A percentile compares a stretch with the other conserved stretches of the same genome.
These are phyloP conservation scores for Penicillium soppii DNA, from an alignment of 495 filamentous ascomycete genomes.

Conservation along the genomic window DNA sequence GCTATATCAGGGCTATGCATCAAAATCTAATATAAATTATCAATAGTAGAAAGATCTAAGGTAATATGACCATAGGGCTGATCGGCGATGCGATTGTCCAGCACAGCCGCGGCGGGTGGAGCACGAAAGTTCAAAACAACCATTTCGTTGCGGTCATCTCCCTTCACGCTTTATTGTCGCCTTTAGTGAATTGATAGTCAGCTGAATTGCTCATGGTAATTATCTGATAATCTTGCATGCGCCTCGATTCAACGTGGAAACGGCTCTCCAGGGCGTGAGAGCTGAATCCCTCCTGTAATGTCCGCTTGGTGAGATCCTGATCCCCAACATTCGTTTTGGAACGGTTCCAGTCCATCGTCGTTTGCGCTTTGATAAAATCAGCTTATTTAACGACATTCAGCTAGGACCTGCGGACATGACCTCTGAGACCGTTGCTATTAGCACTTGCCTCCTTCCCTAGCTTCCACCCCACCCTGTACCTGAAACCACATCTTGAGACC, in stretches of 20 bases:
- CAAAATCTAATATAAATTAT: neutral
- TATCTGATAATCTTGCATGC: conserved; percentile 12
- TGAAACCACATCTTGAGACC: conserved; percentile 26
- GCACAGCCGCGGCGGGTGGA: conserved; percentile 42
- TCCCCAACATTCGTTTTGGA: conserved; percentile 13
- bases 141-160: conserved; percentile 13
- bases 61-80: conserved; percentile 31
- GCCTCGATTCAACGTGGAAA: conserved; percentile 12
- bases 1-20: neutral
- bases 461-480: conserved; percentile 24
- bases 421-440: conserved; percentile 30
- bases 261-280: conserved; percentile 29
- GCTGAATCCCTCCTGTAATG: conserved; percentile 33
- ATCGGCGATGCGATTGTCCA: conserved; percentile 37
- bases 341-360: neutral
- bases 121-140: conserved; percentile 46
- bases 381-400: conserved; percentile 13
- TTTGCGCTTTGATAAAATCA: conserved; percentile 15
- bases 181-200: neutral
- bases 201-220: neutral
- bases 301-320: conserved; percentile 25
- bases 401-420: conserved; percentile 40
- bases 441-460: conserved; percentile 37
- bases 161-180: neutral
- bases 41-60: neutral